phyloP scores from a whole-genome alignment of 192 early-diverging fungal species.

The Chytriomyces hyalinus region DNA sequence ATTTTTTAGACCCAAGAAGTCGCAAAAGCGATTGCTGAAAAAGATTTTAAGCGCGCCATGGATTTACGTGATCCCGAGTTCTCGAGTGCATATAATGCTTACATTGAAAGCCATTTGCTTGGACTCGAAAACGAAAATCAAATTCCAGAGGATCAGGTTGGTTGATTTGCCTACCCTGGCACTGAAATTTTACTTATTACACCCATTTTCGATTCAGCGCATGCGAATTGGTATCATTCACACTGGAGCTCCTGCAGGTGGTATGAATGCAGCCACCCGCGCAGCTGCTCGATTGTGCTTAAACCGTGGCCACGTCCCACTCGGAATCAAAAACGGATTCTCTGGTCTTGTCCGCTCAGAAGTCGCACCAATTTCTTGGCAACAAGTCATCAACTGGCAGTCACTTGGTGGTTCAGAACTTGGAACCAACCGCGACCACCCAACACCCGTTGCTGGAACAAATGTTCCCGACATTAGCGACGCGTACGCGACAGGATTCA shows the following conservation, averaged over 20 bases:
- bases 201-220: slow-evolving; percentile 36
- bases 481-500: slow-evolving; percentile 42
- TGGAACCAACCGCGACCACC: slow-evolving; percentile 93
- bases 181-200: slow-evolving; percentile 17
- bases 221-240: slow-evolving; percentile 92
- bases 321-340: slow-evolving; percentile 94
- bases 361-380: slow-evolving; percentile 78
- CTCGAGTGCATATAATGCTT: slow-evolving; percentile 55
- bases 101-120: slow-evolving; percentile 45
- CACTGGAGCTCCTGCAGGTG: slow-evolving; percentile 94
- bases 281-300: slow-evolving; percentile 81
- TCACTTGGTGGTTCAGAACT: slow-evolving; percentile 88
- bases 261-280: slow-evolving; percentile 96
- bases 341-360: slow-evolving; percentile 85
- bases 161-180: slow-evolving; percentile 37
- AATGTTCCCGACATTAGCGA: slow-evolving; percentile 35
- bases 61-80: slow-evolving; percentile 88
- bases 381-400: slow-evolving; percentile 90
- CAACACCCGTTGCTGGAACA: slow-evolving; percentile 60
- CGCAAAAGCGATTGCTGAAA: slow-evolving; percentile 76
- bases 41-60: slow-evolving; percentile 91
- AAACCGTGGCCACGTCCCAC: slow-evolving; percentile 84
- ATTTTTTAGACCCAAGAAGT: slow-evolving; percentile 79
- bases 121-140: slow-evolving; percentile 42
- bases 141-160: slow-evolving; percentile 65